Percentiles rank a stretch among this genome's conserved stretches.
Evolutionary conservation across 1,284 basidiomycete genomes (phyloP).

Genomic region (Cutaneotrichosporon sp.): DNA sequence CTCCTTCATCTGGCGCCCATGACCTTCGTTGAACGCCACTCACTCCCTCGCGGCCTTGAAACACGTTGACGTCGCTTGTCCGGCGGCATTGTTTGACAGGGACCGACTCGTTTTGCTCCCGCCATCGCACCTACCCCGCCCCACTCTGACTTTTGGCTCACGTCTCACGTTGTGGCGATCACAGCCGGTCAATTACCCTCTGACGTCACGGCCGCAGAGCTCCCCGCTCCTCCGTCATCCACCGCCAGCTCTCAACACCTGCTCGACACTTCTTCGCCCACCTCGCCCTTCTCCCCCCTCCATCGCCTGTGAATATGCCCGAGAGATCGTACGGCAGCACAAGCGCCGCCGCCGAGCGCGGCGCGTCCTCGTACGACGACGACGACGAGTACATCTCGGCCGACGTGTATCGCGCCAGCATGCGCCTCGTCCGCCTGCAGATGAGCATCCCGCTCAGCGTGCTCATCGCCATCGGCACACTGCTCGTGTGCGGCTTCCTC

Average conservation of each 20-base stretch:
- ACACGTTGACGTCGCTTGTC: no score
- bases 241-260: not conserved
- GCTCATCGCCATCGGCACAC: constrained; percentile 44
- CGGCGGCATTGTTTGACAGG: no score
- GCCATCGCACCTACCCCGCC: no score
- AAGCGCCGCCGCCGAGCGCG: constrained; percentile 1
- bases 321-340: not conserved
- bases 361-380: constrained; percentile 40
- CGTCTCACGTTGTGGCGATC: no score
- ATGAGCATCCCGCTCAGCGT: constrained; percentile 68
- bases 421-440: constrained; percentile 62
- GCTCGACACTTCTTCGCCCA: not conserved
- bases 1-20: no score
- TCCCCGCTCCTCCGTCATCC: no score
- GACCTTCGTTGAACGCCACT: no score
- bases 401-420: constrained; percentile 46
- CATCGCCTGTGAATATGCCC: constrained; percentile 6
- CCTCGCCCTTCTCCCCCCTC: not conserved
- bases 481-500: constrained; percentile 48
- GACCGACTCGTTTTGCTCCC: no score
- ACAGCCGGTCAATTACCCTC: no score
- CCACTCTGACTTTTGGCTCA: no score
- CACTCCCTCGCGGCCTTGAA: no score
- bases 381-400: constrained; percentile 47
- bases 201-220: no score